Evolutionary conservation across 495 filamentous ascomycete species (phyloP), one percentile per base, ranked within the genome.

Genomic region (Penicillium goetzii): DNA sequence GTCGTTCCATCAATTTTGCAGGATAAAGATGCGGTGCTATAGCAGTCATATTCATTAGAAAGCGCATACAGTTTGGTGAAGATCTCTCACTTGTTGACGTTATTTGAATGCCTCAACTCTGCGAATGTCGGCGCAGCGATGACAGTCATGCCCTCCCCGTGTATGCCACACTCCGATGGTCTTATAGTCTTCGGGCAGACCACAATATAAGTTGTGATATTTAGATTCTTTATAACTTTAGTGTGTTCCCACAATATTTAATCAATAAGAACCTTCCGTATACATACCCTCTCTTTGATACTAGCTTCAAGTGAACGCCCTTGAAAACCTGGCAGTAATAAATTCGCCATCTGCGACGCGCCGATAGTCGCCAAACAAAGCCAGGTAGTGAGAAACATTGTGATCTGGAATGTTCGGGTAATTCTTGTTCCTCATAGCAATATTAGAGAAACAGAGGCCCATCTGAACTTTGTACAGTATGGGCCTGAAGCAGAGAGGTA

Each of bases 271-370:
- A n/a, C 7, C 0, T 21, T 43, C 15, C 4, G 15, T 41, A 41
- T 21, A 43, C n/a, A 21, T 43, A 43, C 41, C 41, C n/a, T 43
- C 41, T 43, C n/a, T 21, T 43, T 43, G 41, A 43, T 21, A 43
- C 41, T 43, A 21, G 41, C 41, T 43, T 43, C n/a, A 21, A 43
- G 41, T 43, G 19, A 43, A 43, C 8, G 41, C 41, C 41, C 41
- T 10, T 43, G 19, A 43, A 43, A 43, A 43, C 41, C 41, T 21
- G 8, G 41, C n/a, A 43, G 41, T 43, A 43, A 43, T 21, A 43
- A 21, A 21, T 43, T 43, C 41, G n/a, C 41, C n/a, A 43, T 43
- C n/a, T 43, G 8, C 17, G 41, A 19, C 7, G 41, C 41, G 7
- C 41, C 17, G n/a, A 43, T 43, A 21, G 41, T 43, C n/a, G 41